phyloP scores from a whole-genome alignment of 768 basidiomycete species.

The Leccinum incarnatum region DNA sequence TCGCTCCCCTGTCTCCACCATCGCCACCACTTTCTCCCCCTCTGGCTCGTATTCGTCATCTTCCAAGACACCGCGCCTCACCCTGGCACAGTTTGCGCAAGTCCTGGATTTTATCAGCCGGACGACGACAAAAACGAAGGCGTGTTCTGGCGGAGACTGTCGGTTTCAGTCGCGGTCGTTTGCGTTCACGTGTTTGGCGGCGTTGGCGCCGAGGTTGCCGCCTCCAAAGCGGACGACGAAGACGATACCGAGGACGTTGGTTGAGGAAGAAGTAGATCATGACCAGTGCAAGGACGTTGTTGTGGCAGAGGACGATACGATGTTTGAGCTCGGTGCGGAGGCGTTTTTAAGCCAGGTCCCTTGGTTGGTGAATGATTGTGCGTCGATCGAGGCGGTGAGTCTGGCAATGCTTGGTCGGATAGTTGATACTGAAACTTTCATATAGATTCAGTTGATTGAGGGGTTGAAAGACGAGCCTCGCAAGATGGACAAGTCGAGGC shows the following conservation, averaged over 20 bases:
- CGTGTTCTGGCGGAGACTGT: neutral
- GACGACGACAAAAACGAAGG: neutral
- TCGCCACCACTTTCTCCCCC: neutral
- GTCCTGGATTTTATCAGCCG: neutral
- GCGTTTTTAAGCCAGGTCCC: conserved; percentile 9
- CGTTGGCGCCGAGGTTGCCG: neutral
- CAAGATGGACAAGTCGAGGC: neutral
- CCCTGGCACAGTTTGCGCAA: neutral
- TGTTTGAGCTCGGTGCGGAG: conserved; percentile 15
- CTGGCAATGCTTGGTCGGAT: no score
- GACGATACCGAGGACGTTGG: neutral
- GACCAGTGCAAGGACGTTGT: no score
- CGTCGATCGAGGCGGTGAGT: neutral
- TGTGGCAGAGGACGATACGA: conserved; percentile 5
- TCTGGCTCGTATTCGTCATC: neutral
- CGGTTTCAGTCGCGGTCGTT: neutral
- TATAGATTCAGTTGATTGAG: no score
- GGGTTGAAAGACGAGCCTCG: neutral
- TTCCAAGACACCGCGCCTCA: neutral
- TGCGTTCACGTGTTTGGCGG: neutral
- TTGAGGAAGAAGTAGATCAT: neutral
- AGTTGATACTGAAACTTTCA: no score
- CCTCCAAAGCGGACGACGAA: neutral
- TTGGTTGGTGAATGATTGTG: neutral
- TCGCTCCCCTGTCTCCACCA: neutral